Conservation (phyloP, 2,329 filamentous ascomycete species). For the Ceratocystis destructans region DNA sequence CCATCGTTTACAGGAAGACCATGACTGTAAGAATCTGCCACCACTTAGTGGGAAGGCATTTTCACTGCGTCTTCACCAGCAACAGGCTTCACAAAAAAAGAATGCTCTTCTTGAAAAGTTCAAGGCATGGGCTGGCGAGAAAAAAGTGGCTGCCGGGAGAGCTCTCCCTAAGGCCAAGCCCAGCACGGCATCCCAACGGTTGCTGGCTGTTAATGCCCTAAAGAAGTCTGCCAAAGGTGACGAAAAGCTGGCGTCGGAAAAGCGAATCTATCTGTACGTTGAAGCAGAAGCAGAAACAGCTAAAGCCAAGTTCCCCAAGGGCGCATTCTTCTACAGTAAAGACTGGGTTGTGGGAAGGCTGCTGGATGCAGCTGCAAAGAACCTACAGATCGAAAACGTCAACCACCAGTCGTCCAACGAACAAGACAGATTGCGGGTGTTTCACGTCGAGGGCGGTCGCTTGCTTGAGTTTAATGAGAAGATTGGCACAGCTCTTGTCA, state of each 20-base stretch:
- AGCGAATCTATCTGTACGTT: constrained; percentile 79
- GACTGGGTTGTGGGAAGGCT: constrained; percentile 86
- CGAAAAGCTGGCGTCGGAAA: constrained; percentile 62
- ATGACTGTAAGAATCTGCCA: constrained; percentile 68
- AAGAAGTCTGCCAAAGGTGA: constrained; percentile 88
- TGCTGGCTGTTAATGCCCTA: constrained; percentile 59
- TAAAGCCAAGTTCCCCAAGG: constrained; percentile 67
- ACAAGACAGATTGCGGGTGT: constrained; percentile 69
- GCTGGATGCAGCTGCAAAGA: constrained; percentile 63
- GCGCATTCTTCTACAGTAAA: constrained; percentile 64
- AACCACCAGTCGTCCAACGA: constrained; percentile 68
- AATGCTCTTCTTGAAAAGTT: constrained; percentile 68
- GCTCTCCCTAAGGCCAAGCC: constrained; percentile 50
- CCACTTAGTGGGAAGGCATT: constrained; percentile 32
- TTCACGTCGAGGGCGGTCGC: constrained; percentile 81
- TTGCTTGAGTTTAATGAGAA: constrained; percentile 81
- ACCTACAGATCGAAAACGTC: constrained; percentile 66
- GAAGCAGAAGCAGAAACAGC: constrained; percentile 82
- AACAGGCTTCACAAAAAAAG: constrained; percentile 41
- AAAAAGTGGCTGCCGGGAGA: constrained; percentile 48
- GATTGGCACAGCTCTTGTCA: constrained; percentile 57
- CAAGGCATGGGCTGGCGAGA: constrained; percentile 65
- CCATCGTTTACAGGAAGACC: constrained; percentile 64
- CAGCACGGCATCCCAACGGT: constrained; percentile 46
- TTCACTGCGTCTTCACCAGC: constrained; percentile 33